phyloP scores from a whole-genome alignment of 2,329 filamentous ascomycete species.

The Arthrobotrys sinensis region DNA sequence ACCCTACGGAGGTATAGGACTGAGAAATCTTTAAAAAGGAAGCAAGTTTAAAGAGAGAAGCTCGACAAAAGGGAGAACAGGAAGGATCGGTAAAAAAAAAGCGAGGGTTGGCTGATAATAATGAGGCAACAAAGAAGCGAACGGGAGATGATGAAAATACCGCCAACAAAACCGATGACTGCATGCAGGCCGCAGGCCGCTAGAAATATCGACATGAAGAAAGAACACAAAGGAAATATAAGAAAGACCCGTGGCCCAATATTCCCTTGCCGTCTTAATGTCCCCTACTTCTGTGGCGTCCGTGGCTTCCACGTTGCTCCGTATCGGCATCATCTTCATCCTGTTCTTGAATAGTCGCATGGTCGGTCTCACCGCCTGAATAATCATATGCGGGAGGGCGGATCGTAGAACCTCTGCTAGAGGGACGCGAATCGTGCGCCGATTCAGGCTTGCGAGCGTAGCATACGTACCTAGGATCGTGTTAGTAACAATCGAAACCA shows the following conservation, averaged over 20 bases:
- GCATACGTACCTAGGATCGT: conserved; percentile 27
- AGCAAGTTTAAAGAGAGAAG: not conserved
- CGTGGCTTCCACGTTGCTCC: not conserved
- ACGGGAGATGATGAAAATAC: not conserved
- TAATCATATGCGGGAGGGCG: conserved; percentile 9
- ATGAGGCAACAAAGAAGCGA: not conserved
- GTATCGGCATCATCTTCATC: conserved; percentile 17
- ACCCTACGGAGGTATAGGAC: conserved; percentile 10
- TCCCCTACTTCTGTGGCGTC: not conserved
- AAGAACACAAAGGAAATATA: not conserved
- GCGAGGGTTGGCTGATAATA: not conserved
- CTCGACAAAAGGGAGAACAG: not conserved
- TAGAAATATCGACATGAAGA: too few relatives aligned
- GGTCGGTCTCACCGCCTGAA: conserved; percentile 54
- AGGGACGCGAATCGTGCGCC: conserved; percentile 14
- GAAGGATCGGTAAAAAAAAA: not conserved
- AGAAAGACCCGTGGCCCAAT: not conserved
- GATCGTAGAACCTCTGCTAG: conserved; percentile 46
- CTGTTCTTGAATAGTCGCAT: conserved; percentile 36
- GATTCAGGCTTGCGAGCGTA: conserved; percentile 47
- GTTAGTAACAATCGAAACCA: not conserved
- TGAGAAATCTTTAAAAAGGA: conserved; percentile 4
- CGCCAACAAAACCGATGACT: not conserved
- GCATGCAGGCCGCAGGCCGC: not conserved
- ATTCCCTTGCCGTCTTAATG: not conserved